A percentile compares a stretch with the other conserved stretches of the same genome.
Conservation (phyloP, 805 yeast genomes). For the Peterozyma xylosa region DNA sequence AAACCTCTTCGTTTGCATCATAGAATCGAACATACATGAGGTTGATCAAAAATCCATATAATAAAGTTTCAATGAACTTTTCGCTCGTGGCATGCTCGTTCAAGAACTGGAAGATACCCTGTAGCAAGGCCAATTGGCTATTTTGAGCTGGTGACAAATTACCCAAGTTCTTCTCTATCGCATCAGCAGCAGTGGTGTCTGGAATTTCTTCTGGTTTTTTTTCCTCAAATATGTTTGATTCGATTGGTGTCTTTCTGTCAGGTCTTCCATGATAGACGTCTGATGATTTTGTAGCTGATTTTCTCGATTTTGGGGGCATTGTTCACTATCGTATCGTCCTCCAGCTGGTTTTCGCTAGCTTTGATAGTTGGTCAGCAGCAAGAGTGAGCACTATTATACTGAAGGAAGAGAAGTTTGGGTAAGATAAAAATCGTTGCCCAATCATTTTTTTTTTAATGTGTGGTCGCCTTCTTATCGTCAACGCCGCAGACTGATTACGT, state of each 20-base stretch:
- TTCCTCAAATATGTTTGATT: not conserved
- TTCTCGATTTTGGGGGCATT: constrained; percentile 7
- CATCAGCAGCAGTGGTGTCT: not conserved
- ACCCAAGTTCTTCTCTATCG: not conserved
- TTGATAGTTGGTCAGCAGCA: no score
- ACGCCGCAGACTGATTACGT: no score
- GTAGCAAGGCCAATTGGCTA: constrained; percentile 2
- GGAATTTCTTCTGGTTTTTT: not conserved
- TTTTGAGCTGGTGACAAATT: constrained; percentile 4
- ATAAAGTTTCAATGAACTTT: constrained; percentile 5
- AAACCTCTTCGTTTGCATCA: not conserved
- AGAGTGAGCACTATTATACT: no score
- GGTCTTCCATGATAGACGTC: constrained; percentile 1
- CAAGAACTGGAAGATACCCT: constrained; percentile 3
- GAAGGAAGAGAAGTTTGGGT: no score
- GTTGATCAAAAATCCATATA: constrained; percentile 5
- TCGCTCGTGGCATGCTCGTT: constrained; percentile 4
- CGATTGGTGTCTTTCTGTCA: not conserved
- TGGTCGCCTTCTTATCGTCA: no score
- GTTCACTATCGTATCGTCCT: not conserved
- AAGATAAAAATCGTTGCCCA: no score
- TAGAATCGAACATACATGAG: constrained; percentile 3
- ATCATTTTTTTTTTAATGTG: no score
- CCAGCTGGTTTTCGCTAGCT: no score
- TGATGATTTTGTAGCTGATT: not conserved